These are phyloP conservation scores for Colletotrichum tofieldiae DNA, from an alignment of 2,329 filamentous ascomycete genomes.

Conservation along the genomic window DNA sequence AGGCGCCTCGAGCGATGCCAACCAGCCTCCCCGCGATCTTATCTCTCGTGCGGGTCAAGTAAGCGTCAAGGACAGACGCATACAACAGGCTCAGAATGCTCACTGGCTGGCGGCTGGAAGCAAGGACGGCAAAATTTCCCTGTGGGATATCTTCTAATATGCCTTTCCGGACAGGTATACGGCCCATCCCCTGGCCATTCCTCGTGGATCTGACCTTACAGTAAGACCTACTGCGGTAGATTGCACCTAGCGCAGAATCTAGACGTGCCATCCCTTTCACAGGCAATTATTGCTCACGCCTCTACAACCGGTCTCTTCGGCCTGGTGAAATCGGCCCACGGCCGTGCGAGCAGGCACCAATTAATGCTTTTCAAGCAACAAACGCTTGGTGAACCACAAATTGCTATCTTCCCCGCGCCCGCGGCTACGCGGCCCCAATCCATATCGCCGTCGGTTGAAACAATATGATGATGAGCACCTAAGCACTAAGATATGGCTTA, in stretches of 20 bases:
- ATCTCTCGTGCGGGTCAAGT: slow-evolving; percentile 45
- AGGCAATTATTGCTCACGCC: slow-evolving; percentile 1
- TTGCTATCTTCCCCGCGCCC: neutral
- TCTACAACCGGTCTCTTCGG: too few relatives aligned
- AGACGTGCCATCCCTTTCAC: slow-evolving; percentile 15
- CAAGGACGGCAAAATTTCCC: slow-evolving; percentile 94
- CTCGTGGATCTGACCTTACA: neutral
- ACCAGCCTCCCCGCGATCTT: slow-evolving; percentile 29
- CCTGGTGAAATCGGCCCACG: neutral
- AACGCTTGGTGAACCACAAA: neutral
- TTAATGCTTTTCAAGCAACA: neutral
- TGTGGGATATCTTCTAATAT: slow-evolving; percentile 93
- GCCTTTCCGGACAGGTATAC: neutral
- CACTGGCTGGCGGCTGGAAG: slow-evolving; percentile 94
- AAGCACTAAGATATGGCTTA: neutral
- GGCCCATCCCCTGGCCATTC: neutral
- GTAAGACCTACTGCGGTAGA: slow-evolving; percentile 30
- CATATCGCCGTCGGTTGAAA: neutral
- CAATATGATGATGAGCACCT: neutral
- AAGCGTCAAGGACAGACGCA: slow-evolving; percentile 75
- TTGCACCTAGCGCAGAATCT: slow-evolving; percentile 14
- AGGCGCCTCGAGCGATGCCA: slow-evolving; percentile 16
- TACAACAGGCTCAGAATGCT: slow-evolving; percentile 75
- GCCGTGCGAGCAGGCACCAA: neutral
- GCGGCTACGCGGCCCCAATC: neutral